Evolutionary conservation across 129 eudicot genomes (phyloP).

Genomic region (Pulicaria dysenterica): DNA sequence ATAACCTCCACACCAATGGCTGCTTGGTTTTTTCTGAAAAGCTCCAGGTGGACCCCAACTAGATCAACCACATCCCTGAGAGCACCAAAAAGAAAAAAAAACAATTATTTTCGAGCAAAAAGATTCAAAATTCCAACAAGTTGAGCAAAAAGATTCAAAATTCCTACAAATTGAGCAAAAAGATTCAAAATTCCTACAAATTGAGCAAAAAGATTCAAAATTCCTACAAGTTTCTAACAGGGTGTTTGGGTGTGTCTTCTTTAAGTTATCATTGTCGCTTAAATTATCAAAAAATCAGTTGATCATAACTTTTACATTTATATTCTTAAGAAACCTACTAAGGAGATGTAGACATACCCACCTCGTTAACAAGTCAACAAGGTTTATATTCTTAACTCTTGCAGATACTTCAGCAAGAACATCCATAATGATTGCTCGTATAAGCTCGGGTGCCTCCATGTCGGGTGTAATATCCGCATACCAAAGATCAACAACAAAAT

Average conservation of each 20-base stretch:
- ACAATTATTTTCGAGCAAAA: conserved; percentile 3
- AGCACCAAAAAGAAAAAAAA: not conserved
- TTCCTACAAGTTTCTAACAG: not conserved
- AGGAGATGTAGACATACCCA: conserved; percentile 27
- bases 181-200: no score
- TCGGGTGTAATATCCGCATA: conserved; percentile 89
- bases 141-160: no score
- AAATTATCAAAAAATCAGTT: not conserved
- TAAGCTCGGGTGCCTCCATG: conserved; percentile 86
- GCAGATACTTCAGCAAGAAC: conserved; percentile 91
- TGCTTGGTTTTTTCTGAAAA: conserved; percentile 84
- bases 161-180: not conserved
- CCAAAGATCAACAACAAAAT: conserved; percentile 92
- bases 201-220: conserved; percentile 6
- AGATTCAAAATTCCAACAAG: not conserved
- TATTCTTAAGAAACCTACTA: not conserved
- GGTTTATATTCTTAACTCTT: conserved; percentile 83
- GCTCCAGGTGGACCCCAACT: conserved; percentile 84
- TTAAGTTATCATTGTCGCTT: not conserved
- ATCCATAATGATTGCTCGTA: conserved; percentile 72
- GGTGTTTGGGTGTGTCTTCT: conserved; percentile 1
- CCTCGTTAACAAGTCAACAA: conserved; percentile 96
- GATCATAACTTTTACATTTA: no score
- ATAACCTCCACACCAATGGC: conserved; percentile 91
- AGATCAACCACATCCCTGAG: conserved; percentile 86